Evolutionary conservation across 2,329 filamentous ascomycete species (phyloP).

Genomic region (Fusarium vanettenii): DNA sequence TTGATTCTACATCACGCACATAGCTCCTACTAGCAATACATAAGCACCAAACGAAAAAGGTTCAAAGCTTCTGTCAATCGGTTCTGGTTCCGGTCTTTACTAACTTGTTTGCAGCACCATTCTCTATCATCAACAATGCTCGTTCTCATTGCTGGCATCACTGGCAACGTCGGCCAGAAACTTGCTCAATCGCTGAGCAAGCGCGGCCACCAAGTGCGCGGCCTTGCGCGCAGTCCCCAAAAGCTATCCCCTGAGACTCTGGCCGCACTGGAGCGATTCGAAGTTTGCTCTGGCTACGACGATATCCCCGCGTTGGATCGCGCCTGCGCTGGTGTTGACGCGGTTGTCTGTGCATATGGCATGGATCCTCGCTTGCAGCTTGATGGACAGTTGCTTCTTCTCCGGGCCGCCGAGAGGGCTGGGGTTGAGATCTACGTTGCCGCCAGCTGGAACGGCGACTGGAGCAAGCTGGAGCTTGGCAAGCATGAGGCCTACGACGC

Average conservation of each 20-base stretch:
- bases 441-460: not conserved
- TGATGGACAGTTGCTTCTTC: not conserved
- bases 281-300: not conserved
- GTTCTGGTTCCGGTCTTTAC: not conserved
- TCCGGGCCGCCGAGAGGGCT: not conserved
- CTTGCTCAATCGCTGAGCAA: not conserved
- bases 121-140: not conserved
- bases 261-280: not conserved
- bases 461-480: not conserved
- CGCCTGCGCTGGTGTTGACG: not conserved
- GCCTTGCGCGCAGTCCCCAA: not conserved
- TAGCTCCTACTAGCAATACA: not conserved
- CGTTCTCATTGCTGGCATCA: not conserved
- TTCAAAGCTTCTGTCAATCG: not conserved
- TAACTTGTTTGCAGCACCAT: not conserved
- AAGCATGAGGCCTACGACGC: not conserved
- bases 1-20: not conserved
- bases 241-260: not conserved
- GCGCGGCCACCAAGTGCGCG: not conserved
- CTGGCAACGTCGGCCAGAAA: not conserved
- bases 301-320: not conserved
- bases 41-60: not conserved
- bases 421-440: not conserved
- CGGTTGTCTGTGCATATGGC: not conserved
- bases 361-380: not conserved